Evolutionary conservation across 176 grass and related monocot species (phyloP).

Genomic region (Olyra latifolia): DNA sequence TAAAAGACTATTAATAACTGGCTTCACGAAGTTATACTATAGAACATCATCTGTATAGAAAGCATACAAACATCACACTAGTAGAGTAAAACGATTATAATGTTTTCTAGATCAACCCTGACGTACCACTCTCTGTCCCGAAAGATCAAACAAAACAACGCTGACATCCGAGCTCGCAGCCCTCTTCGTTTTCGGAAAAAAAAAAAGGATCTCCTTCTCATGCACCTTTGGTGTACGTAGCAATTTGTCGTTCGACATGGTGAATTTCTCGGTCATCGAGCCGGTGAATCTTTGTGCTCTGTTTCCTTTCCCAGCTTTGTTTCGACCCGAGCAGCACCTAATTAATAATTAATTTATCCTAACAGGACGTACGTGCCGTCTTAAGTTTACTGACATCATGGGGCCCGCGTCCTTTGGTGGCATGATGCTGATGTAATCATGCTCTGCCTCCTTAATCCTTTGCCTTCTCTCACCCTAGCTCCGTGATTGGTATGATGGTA

Average conservation of each 20-base stretch:
- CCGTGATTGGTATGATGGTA: neutral
- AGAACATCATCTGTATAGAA: too few species aligned
- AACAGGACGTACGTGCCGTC: conserved; percentile 25
- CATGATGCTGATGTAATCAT: conserved; percentile 25
- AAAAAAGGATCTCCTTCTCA: neutral
- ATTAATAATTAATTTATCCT: neutral
- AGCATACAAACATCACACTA: too few species aligned
- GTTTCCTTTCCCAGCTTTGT: conserved; percentile 26
- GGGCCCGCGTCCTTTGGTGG: neutral
- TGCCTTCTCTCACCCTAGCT: neutral
- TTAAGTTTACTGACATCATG: conserved; percentile 15
- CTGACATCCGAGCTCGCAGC: too few species aligned
- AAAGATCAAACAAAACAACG: too few species aligned
- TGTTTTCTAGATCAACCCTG: too few species aligned
- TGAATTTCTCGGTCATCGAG: conserved; percentile 33
- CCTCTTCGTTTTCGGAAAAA: too few species aligned
- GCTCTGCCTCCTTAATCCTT: neutral
- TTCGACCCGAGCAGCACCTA: neutral
- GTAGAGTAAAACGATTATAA: too few species aligned
- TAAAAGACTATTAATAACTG: too few species aligned
- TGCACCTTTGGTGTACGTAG: neutral
- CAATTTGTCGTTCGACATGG: neutral
- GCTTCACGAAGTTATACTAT: too few species aligned
- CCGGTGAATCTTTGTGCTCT: conserved; percentile 41
- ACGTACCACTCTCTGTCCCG: too few species aligned